A percentile compares a stretch with the other conserved stretches of the same genome.
These are phyloP conservation scores for Ogataea sp. DNA, from an alignment of 805 yeast species.

Conservation along the genomic window DNA sequence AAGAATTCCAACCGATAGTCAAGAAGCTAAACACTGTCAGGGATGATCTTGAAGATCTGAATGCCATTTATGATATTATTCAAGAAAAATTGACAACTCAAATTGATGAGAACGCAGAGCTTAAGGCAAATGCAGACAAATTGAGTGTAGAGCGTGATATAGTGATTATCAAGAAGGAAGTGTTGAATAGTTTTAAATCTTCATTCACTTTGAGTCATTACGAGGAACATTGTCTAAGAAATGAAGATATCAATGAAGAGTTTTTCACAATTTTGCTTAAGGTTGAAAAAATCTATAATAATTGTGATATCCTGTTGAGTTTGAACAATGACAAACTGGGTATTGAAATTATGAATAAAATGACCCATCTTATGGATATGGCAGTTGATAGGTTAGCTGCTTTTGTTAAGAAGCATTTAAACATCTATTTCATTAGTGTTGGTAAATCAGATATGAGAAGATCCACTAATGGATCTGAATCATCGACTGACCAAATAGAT, in stretches of 20 bases:
- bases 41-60: constrained; percentile 20
- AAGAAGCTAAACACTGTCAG: constrained; percentile 27
- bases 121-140: constrained; percentile 11
- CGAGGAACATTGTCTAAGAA: constrained; percentile 54
- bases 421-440: constrained; percentile 14
- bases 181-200: constrained; percentile 46
- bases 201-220: constrained; percentile 62
- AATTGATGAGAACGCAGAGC: constrained; percentile 13
- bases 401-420: constrained; percentile 24
- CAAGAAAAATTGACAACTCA: constrained; percentile 16
- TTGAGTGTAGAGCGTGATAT: constrained; percentile 25
- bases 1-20: constrained; percentile 35
- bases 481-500: background rate
- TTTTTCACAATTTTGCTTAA: constrained; percentile 55
- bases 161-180: constrained; percentile 40
- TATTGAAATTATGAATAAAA: constrained; percentile 50
- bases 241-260: constrained; percentile 32
- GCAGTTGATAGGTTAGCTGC: constrained; percentile 49
- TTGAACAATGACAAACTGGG: constrained; percentile 64
- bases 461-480: constrained; percentile 10
- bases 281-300: constrained; percentile 55
- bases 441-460: constrained; percentile 5
- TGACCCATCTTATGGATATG: constrained; percentile 40
- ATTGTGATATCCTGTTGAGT: constrained; percentile 64
- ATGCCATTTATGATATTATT: constrained; percentile 15